Percentiles rank a stretch among this genome's conserved stretches.
Evolutionary conservation across 768 basidiomycete species (phyloP).

Genomic region (Trichaptum fuscoviolaceum): DNA sequence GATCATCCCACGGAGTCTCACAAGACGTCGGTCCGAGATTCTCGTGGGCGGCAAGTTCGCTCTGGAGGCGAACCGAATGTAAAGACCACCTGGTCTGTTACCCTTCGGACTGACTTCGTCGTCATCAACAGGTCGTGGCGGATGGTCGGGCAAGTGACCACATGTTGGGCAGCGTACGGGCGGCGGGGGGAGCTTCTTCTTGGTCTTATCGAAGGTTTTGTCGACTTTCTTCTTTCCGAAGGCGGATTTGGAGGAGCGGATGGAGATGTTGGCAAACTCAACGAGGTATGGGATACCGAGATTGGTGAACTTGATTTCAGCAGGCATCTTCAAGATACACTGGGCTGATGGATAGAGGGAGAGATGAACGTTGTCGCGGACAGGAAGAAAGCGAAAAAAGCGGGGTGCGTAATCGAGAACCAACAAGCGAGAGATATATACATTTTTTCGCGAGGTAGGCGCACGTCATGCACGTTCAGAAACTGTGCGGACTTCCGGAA

Average conservation of each 20-base stretch:
- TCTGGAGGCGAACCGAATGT: slow-evolving; percentile 12
- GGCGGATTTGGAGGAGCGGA: slow-evolving; percentile 15
- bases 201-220: neutral
- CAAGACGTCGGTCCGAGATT: slow-evolving; percentile 15
- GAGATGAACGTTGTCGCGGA: neutral
- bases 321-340: slow-evolving; percentile 15
- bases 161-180: slow-evolving; percentile 3
- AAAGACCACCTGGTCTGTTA: slow-evolving; percentile 16
- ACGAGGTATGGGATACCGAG: slow-evolving; percentile 30
- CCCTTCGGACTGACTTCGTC: neutral
- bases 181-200: neutral
- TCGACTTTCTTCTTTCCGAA: neutral
- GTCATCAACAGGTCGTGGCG: slow-evolving; percentile 19
- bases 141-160: slow-evolving; percentile 14
- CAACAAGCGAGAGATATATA: neutral
- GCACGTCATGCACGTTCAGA: slow-evolving; percentile 1
- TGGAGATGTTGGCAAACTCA: slow-evolving; percentile 29
- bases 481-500: neutral
- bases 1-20: slow-evolving; percentile 37
- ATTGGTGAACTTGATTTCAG: slow-evolving; percentile 26
- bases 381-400: neutral
- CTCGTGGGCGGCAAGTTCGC: slow-evolving; percentile 9
- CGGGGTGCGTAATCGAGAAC: neutral
- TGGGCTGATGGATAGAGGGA: slow-evolving; percentile 1
- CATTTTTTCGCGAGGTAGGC: neutral